phyloP scores from a whole-genome alignment of 2,329 filamentous ascomycete species.

The Beauveria scarabaeidicola region DNA sequence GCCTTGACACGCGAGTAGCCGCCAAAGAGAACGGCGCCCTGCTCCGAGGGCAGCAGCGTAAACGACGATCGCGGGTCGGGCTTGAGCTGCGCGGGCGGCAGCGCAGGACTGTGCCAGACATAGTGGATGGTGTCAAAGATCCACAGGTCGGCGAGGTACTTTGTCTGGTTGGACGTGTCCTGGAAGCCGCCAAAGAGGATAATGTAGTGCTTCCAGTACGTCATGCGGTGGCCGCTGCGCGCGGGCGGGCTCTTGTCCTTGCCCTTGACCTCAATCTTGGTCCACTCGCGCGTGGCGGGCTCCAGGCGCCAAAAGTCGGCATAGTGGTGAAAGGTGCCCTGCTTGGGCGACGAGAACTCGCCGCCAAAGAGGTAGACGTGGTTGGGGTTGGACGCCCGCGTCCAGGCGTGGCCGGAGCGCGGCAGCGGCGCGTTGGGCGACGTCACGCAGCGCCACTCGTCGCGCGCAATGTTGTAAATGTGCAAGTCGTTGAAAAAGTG shows the following conservation, averaged over 20 bases:
- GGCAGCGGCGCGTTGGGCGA: conserved; percentile 87
- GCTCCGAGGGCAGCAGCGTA: conserved; percentile 81
- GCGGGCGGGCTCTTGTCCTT: conserved; percentile 74
- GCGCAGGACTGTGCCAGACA: conserved; percentile 68
- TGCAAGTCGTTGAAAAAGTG: conserved; percentile 60
- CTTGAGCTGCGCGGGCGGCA: conserved; percentile 73
- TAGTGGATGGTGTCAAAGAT: conserved; percentile 87
- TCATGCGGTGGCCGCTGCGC: conserved; percentile 89
- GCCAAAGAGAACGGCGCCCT: conserved; percentile 82
- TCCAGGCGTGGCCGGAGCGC: conserved; percentile 90
- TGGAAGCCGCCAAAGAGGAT: conserved; percentile 95
- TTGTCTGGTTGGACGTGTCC: conserved; percentile 89
- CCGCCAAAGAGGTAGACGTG: conserved; percentile 90
- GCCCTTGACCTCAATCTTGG: conserved; percentile 70
- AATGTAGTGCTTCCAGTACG: conserved; percentile 94
- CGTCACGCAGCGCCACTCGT: conserved; percentile 86
- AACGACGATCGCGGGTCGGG: conserved; percentile 89
- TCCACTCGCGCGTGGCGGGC: conserved; percentile 79
- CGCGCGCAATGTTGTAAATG: conserved; percentile 68
- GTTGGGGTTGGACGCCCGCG: conserved; percentile 73
- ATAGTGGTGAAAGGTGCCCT: conserved; percentile 98
- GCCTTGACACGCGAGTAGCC: conserved; percentile 90
- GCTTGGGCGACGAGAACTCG: conserved; percentile 93
- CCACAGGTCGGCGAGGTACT: conserved; percentile 90
- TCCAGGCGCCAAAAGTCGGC: conserved; percentile 97